Conservation (phyloP, 176 grass and related monocot genomes). For the Leersia perrieri region DNA sequence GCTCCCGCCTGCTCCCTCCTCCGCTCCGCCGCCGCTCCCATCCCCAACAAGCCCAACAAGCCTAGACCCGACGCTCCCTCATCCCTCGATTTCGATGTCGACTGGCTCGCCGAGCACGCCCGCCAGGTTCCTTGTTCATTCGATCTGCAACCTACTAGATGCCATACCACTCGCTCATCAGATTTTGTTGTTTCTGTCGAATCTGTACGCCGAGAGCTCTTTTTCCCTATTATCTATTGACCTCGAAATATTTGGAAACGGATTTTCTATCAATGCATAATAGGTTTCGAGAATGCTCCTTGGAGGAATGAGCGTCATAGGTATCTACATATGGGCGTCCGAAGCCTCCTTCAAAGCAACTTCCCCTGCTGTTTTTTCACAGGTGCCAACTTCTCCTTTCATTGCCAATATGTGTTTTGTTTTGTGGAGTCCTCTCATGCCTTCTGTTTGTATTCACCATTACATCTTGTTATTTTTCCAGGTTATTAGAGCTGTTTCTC, state of each 20-base stretch:
- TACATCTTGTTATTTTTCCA: slow-evolving; percentile 21
- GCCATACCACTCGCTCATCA: neutral
- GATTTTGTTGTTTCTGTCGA: neutral
- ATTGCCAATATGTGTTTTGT: neutral
- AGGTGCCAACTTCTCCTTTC: slow-evolving; percentile 44
- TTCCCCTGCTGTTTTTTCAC: slow-evolving; percentile 54
- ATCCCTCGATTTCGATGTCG: slow-evolving; percentile 63
- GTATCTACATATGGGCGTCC: slow-evolving; percentile 81
- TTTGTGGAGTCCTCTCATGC: neutral
- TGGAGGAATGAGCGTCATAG: slow-evolving; percentile 80
- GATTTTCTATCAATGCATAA: slow-evolving; percentile 14
- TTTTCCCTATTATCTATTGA: too few relatives aligned
- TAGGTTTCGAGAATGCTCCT: slow-evolving; percentile 88
- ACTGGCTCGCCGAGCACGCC: slow-evolving; percentile 93
- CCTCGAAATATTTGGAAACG: neutral
- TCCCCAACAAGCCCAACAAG: slow-evolving; percentile 36
- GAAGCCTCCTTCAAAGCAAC: slow-evolving; percentile 84
- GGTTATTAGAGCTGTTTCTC: slow-evolving; percentile 64
- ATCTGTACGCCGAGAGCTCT: neutral
- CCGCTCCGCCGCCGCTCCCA: slow-evolving; percentile 23
- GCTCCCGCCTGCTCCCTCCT: slow-evolving; percentile 75
- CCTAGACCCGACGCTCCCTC: slow-evolving; percentile 29
- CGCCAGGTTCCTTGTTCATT: slow-evolving; percentile 82
- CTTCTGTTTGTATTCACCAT: neutral
- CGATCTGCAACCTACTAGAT: too few relatives aligned